Evolutionary conservation across 805 yeast species (phyloP), one percentile per base, ranked within the genome.

Genomic region (Ogataea dorogensis): DNA sequence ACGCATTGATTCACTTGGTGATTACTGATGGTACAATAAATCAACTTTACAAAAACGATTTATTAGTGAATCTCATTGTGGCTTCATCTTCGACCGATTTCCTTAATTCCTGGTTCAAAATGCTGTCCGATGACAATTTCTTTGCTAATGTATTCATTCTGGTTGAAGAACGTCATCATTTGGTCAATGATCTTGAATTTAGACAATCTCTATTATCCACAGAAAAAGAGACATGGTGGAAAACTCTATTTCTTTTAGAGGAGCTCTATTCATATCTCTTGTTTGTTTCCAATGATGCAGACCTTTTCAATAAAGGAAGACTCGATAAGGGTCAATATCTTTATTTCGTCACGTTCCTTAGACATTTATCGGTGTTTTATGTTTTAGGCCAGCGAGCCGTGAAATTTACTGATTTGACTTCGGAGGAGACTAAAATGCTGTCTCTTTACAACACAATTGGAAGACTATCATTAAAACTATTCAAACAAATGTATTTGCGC

Each of bases 261-360:
- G 86, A 83, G 44, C 51, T 82, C 7, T 71, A 78, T 42, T 77
- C 87, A 1, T 81, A 79, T 49, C 74, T 84, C 74, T 58, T 84
- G 26, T 70, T 76, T 17, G 76, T 84, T 7, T 72, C 85, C 2
- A 81, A 77, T 45, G 94, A 85, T 51, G 59, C 64, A 8, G 89
- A 80, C 46, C 59, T 80, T 30, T 70, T 73, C 37, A 56, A 54
- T 8, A 61, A 57, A 5, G 69, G 68, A 14, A 64, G 74, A 21
- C 56, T 79, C 11, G 47, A 59, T 5, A 44, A 53, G 33, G 64
- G 50, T 2, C 68, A 69, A 28, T 70, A 73, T 12, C 40, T 44
- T 3, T 49, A 59, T 0, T 65, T 81, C 33, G 58, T 77, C 2
- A 36, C 47, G 2, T 76, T 81, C 39, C 58, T 81, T 33, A 74